Evolutionary conservation across 768 basidiomycete genomes (phyloP).

Genomic region (Galerina sulciceps): DNA sequence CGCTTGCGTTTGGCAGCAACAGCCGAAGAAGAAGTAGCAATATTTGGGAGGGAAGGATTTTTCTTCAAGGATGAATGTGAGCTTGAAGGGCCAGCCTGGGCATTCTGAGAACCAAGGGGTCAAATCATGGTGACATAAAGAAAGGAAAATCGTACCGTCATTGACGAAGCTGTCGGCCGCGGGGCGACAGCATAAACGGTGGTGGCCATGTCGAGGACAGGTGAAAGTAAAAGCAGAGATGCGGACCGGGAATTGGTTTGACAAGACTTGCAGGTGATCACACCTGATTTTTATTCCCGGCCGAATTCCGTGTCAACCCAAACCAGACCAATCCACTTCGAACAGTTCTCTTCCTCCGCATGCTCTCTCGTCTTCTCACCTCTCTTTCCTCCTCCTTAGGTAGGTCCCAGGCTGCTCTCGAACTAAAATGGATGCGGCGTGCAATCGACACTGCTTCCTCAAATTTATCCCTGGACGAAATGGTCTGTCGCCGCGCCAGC

Average conservation of each 20-base stretch:
- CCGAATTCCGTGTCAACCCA: constrained; percentile 24
- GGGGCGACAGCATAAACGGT: constrained; percentile 41
- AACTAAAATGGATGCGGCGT: constrained; percentile 49
- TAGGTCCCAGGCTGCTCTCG: constrained; percentile 37
- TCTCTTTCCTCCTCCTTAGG: constrained; percentile 36
- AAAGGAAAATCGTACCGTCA: constrained; percentile 24
- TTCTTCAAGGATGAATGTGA: constrained; percentile 40
- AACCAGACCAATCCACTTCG: constrained; percentile 19
- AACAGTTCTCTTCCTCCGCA: constrained; percentile 15
- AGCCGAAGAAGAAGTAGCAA: constrained; percentile 15
- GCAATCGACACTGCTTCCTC: constrained; percentile 21
- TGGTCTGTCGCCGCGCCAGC: constrained; percentile 60
- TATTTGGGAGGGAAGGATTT: constrained; percentile 29
- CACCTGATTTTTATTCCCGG: constrained; percentile 34
- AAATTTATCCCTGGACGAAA: constrained; percentile 33
- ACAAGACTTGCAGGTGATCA: constrained; percentile 19
- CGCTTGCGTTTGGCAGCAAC: constrained; percentile 61
- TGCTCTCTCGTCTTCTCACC: constrained; percentile 31
- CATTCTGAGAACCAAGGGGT: constrained; percentile 26
- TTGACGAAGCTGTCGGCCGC: constrained; percentile 33
- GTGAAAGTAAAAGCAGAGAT: constrained; percentile 25
- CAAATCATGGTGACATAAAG: constrained; percentile 46
- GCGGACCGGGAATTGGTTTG: constrained; percentile 33
- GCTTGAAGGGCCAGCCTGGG: constrained; percentile 49
- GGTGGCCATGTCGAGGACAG: constrained; percentile 29